These are phyloP conservation scores for Populus hybrid DNA, from an alignment of 441 rosid genomes.

Conservation along the genomic window DNA sequence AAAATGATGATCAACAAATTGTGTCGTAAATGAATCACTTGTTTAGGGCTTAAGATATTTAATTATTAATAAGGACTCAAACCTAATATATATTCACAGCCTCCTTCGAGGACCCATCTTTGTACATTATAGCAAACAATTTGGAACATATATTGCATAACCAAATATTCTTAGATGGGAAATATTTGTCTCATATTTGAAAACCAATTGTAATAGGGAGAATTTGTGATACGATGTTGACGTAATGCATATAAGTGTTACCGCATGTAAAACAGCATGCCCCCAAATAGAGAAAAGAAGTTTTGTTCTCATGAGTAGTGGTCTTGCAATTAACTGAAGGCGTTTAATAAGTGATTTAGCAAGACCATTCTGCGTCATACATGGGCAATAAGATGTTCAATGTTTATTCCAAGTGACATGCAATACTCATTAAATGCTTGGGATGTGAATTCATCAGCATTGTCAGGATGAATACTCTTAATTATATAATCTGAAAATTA, in stretches of 20 bases:
- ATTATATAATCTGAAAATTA: conserved; percentile 5
- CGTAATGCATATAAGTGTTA: neutral
- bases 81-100: neutral
- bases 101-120: neutral
- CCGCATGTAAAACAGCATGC: neutral
- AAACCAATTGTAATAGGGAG: neutral
- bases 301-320: neutral
- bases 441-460: neutral
- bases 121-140: no score
- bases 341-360: conserved; percentile 6
- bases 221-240: neutral
- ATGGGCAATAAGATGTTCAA: conserved; percentile 1
- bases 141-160: no score
- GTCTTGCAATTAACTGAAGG: neutral
- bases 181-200: no score
- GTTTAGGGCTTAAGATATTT: no score
- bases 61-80: no score
- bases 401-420: neutral
- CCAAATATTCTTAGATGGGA: neutral
- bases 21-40: no score
- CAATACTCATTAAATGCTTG: no score
- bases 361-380: conserved; percentile 4
- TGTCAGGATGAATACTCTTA: neutral
- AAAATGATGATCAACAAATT: no score
- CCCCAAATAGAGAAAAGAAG: neutral